Evolutionary conservation across 805 yeast species (phyloP).

Genomic region (Brettanomyces bruxellensis): DNA sequence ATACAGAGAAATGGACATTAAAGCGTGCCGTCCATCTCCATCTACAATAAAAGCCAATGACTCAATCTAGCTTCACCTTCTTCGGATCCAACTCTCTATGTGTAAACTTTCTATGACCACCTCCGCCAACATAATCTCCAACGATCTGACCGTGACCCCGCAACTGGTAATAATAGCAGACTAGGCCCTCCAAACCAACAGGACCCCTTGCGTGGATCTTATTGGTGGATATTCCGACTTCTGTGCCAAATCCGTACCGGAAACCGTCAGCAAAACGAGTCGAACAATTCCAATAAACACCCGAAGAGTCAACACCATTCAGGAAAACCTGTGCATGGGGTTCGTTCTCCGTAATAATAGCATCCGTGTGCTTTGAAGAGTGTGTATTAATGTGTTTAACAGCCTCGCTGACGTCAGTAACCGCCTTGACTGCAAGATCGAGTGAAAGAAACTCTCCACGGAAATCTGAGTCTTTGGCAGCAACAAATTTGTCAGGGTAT

Average conservation of each 20-base stretch:
- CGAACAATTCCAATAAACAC: conserved; percentile 96
- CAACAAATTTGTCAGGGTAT: conserved; percentile 24
- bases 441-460: conserved; percentile 75
- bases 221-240: conserved; percentile 94
- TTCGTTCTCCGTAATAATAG: conserved; percentile 73
- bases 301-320: conserved; percentile 86
- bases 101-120: conserved; percentile 70
- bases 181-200: conserved; percentile 94
- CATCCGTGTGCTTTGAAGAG: conserved; percentile 95
- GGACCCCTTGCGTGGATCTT: conserved; percentile 99
- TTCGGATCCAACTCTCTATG: conserved; percentile 53
- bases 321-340: conserved; percentile 66
- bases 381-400: conserved; percentile 78
- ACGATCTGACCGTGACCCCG: conserved; percentile 92
- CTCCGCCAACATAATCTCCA: conserved; percentile 87
- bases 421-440: conserved; percentile 68
- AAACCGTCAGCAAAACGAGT: conserved; percentile 98
- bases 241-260: conserved; percentile 97
- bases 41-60: no score
- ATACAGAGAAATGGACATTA: not conserved
- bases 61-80: conserved; percentile 11
- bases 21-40: not conserved
- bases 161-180: conserved; percentile 89
- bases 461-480: conserved; percentile 61
- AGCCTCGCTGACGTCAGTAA: conserved; percentile 58